Percentiles rank a stretch among this genome's conserved stretches.
These are phyloP conservation scores for Myrica gale DNA, from an alignment of 306 rosid genomes.

Conservation along the genomic window DNA sequence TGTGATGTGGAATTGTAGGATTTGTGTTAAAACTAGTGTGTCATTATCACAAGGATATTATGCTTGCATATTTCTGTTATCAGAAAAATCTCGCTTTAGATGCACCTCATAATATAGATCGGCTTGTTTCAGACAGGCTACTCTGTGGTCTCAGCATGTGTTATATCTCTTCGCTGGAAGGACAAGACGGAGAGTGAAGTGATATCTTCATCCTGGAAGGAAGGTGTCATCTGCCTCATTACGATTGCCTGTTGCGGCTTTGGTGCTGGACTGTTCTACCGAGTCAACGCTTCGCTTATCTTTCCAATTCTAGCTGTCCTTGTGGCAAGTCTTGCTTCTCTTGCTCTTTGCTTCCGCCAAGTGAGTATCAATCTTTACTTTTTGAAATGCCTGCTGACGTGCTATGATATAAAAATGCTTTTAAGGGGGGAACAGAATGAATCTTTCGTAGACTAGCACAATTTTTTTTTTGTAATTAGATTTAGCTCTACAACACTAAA, in stretches of 20 bases:
- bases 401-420: too few relatives aligned
- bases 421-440: too few relatives aligned
- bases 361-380: constrained; percentile 38
- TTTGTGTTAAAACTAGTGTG: background rate
- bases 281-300: constrained; percentile 44
- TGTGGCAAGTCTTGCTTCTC: constrained; percentile 52
- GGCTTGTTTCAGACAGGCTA: constrained; percentile 86
- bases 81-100: background rate
- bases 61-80: background rate
- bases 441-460: too few relatives aligned
- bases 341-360: constrained; percentile 69
- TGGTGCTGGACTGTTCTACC: constrained; percentile 67
- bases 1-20: background rate
- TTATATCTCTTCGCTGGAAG: constrained; percentile 81
- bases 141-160: constrained; percentile 95
- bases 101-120: constrained; percentile 24
- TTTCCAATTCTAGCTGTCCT: constrained; percentile 43
- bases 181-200: constrained; percentile 52
- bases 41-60: background rate
- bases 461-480: background rate
- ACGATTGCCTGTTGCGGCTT: constrained; percentile 68
- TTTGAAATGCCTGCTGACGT: background rate
- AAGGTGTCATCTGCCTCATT: constrained; percentile 76
- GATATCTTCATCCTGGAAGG: constrained; percentile 57
- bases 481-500: background rate